Evolutionary conservation across 1,284 basidiomycete species (phyloP).

Genomic region (Amylostereum areolatum): DNA sequence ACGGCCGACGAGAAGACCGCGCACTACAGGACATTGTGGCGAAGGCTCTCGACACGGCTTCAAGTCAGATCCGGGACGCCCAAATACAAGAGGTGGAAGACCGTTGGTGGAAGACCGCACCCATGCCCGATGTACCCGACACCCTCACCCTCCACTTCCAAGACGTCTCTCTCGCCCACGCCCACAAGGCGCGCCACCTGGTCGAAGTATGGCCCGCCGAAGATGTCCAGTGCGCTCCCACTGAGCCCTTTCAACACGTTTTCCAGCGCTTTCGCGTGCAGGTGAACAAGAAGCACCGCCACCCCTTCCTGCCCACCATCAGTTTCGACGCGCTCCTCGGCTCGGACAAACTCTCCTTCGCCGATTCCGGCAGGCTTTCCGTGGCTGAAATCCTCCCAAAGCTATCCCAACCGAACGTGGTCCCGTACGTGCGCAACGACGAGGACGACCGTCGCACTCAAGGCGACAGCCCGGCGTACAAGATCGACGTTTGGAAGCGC

Average conservation of each 20-base stretch:
- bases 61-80: no score
- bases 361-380: neutral
- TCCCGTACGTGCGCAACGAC: conserved; percentile 11
- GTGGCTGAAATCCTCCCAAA: conserved; percentile 1
- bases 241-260: conserved; percentile 5
- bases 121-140: no score
- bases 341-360: neutral
- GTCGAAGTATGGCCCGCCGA: conserved; percentile 6
- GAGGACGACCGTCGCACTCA: neutral
- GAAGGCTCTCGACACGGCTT: no score
- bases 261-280: conserved; percentile 10
- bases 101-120: no score
- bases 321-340: conserved; percentile 5
- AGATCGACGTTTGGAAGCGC: conserved; percentile 5
- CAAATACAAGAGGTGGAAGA: no score
- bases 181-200: no score
- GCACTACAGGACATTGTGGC: no score
- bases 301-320: conserved; percentile 6
- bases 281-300: conserved; percentile 9
- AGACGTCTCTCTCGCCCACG: no score
- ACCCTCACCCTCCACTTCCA: no score
- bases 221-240: neutral
- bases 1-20: no score
- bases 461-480: neutral
- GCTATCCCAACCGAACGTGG: neutral